Base-by-base conservation (phyloP, 306 rosid species). In the Pyrus betulifolia region DNA sequence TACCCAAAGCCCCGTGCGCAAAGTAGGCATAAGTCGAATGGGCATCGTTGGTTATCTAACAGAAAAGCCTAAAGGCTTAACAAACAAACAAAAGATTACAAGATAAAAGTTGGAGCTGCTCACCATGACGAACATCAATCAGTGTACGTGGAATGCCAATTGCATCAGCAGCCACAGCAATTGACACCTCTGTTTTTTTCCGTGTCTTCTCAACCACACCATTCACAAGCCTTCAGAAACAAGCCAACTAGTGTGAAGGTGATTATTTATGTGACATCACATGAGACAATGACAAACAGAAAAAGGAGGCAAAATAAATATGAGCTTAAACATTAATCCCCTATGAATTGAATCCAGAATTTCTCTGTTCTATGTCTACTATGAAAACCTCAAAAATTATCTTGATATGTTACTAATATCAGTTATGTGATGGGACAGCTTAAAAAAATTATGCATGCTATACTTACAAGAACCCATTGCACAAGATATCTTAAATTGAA, bases 111-210 rank as follows among this genome's bases (percentile, higher is more conserved):
- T 70, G 51, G 21, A 51, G 49, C 64, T 64, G 40, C 84, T 83
- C 74, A 96, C 99, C 99, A 57, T 92, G 99, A 40, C 98, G 97
- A 84, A 92, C 70, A 87, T 96, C 99, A 80, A 96, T 86, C 78
- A 96, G 82, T 81, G 78, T 80, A 59, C 97, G 92, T 14, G 99
- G 99, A 68, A 96, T 82, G 71, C 93, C 91, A 77, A 92, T 91
- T 44, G 88, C 93, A 52, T 82, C 92, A 67, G 96, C 93, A 33
- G 93, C 96, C 78, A 40, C 93, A 25, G 89, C 93, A 63, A 96
- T 91, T 33, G 99, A 91, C n/a, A 61, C 70, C 87, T 81, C 82
- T 45, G 79, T 84, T 81, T 87, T 86, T 75, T 84, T 89, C 35
- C 96, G 93, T 54, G 93, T 89, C 86, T 96, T 96, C 89, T 91